Evolutionary conservation across 2,329 filamentous ascomycete species (phyloP).

Genomic region (Arthrobotrys sinensis): DNA sequence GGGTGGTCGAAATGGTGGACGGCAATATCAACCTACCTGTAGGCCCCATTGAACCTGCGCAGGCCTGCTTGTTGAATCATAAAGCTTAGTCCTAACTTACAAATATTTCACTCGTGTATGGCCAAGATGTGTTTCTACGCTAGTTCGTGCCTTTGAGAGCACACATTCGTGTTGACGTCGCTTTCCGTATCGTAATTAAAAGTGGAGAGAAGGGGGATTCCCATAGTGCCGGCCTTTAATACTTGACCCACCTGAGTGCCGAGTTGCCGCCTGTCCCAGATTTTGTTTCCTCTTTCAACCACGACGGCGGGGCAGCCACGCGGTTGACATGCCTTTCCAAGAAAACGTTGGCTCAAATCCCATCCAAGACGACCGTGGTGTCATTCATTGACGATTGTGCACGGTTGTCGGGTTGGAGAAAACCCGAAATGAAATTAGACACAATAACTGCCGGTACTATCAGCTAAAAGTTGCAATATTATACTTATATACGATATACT

Average conservation of each 20-base stretch:
- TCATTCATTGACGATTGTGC: constrained; percentile 24
- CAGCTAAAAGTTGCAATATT: neutral
- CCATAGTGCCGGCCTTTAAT: neutral
- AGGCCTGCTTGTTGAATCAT: neutral
- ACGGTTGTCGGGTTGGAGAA: constrained; percentile 9
- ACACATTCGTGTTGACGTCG: neutral
- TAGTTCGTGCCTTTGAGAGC: neutral
- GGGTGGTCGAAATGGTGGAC: constrained; percentile 59
- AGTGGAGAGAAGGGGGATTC: neutral
- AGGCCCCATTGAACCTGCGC: neutral
- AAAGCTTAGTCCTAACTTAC: constrained; percentile 18
- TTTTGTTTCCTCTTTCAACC: neutral
- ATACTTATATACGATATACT: neutral
- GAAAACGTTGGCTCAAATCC: neutral
- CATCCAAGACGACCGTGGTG: neutral
- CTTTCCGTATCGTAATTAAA: neutral
- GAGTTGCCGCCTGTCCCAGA: constrained; percentile 5
- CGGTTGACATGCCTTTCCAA: constrained; percentile 15
- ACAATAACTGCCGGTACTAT: constrained; percentile 27
- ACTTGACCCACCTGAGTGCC: constrained; percentile 1
- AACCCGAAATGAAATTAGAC: constrained; percentile 35
- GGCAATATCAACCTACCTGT: constrained; percentile 41
- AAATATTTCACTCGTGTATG: neutral
- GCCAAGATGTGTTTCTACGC: neutral
- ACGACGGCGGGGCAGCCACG: constrained; percentile 24